Evolutionary conservation across 345 rosid species (phyloP), one percentile per base, ranked within the genome.

Genomic region (Salix arbutifolia): DNA sequence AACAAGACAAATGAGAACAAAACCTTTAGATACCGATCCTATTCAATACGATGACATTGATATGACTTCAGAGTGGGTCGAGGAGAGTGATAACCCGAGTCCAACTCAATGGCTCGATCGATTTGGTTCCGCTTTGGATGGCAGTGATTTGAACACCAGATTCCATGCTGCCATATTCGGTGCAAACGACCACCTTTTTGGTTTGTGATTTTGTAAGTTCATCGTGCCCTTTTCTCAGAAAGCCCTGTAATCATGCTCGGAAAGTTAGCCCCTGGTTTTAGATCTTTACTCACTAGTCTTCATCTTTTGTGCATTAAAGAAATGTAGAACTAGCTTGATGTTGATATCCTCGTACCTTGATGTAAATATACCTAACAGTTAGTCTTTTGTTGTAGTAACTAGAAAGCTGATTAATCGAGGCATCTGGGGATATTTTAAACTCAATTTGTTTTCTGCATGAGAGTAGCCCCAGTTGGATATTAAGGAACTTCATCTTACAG

Each of bases 31-130:
- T 82, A 78, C 83, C 6, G 92, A 94, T 77, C 91, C 89, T 12
- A 87, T 90, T 72, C 91, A 79, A 28, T 71, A 79, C 30, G 96
- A 92, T 4, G 98, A 94, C 83, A 90, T 92, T 1, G 97, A 94
- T 79, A 92, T 92, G 98, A 90, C 93, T 67, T 94, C 96, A 4
- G 98, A 94, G 74, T 94, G 98, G 98, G 98, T 89, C 28, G 97
- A 92, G 79, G 98, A 92, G 82, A 82, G 79, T 3, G 98, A 92
- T 64, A 91, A 81, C 73, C 86, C 88, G 0, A 88, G 93, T 79
- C 93, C 97, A 0, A 83, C 89, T 0, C 94, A 92, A 80, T 92
- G 98, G 98, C 92, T 90, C 1, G 98, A 90, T 79, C 89, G 95
- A 62, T 88, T 90, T n/a, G 92, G 95, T 46, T 83, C 95, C 2